Conservation (phyloP, 2,329 filamentous ascomycete species). For the Podosphaera fusca region DNA sequence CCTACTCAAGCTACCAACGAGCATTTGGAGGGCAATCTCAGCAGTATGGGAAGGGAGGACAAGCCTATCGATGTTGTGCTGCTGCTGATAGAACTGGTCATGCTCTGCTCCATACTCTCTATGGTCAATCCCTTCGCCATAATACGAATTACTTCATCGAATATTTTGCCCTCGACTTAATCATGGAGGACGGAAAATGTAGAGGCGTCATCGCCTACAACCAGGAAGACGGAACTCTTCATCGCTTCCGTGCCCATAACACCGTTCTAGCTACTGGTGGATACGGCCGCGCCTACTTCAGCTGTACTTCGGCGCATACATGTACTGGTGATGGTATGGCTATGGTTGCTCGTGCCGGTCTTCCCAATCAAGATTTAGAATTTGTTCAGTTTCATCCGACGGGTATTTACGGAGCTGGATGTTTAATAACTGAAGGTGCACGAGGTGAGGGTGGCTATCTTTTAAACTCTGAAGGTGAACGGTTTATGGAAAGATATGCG, state of each 20-base stretch:
- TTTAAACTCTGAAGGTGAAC: conserved; percentile 91
- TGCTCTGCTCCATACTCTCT: conserved; percentile 92
- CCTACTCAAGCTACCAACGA: conserved; percentile 55
- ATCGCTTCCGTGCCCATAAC: conserved; percentile 91
- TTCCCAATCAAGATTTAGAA: conserved; percentile 97
- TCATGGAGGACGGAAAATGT: conserved; percentile 95
- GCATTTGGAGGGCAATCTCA: conserved; percentile 95
- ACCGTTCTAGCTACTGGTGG: conserved; percentile 92
- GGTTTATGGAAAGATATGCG: conserved; percentile 98
- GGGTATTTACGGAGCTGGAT: conserved; percentile 95
- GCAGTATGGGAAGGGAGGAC: conserved; percentile 86
- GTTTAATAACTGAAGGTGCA: conserved; percentile 91
- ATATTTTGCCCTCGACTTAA: conserved; percentile 88
- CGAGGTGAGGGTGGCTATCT: conserved; percentile 97
- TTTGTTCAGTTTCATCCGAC: conserved; percentile 99
- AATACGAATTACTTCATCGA: conserved; percentile 99
- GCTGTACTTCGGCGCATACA: conserved; percentile 91
- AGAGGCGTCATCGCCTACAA: conserved; percentile 94
- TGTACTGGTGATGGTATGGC: conserved; percentile 99
- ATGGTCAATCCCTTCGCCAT: conserved; percentile 87
- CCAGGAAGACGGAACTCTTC: conserved; percentile 93
- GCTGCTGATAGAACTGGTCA: conserved; percentile 93
- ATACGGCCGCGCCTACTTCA: conserved; percentile 96
- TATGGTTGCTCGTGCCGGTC: conserved; percentile 92
- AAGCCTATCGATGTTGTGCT: conserved; percentile 82